Evolutionary conservation across 768 basidiomycete genomes (phyloP).

Genomic region (Cyclocybe aegerita): DNA sequence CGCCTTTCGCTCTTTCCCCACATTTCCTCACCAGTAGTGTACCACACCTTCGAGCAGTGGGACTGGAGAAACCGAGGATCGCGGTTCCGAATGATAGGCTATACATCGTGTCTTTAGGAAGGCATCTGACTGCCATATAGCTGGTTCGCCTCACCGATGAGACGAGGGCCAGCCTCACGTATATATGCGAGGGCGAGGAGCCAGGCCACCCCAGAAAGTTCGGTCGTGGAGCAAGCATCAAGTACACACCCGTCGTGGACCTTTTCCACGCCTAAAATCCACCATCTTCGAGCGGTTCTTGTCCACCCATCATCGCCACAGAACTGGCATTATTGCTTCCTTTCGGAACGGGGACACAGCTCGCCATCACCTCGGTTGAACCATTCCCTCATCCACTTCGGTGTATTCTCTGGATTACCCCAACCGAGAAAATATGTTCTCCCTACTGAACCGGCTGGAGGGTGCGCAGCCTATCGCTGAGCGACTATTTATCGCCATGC

Average conservation of each 20-base stretch:
- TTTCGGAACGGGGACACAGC: conserved; percentile 13
- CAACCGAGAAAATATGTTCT: conserved; percentile 25
- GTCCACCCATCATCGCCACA: neutral
- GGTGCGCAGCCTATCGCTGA: conserved; percentile 15
- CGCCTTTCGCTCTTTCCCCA: too few species aligned
- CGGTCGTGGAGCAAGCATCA: neutral
- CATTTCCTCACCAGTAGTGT: too few species aligned
- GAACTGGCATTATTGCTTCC: neutral
- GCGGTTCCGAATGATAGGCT: too few species aligned
- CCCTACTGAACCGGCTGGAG: conserved; percentile 25
- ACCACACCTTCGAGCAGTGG: too few species aligned
- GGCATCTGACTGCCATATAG: too few species aligned
- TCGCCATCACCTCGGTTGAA: conserved; percentile 39
- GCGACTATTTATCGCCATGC: conserved; percentile 22
- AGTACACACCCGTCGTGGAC: neutral
- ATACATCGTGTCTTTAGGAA: too few species aligned
- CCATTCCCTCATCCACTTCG: conserved; percentile 27
- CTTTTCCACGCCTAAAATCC: neutral
- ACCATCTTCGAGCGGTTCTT: neutral
- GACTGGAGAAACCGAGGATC: too few species aligned
- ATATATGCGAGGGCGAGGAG: too few species aligned
- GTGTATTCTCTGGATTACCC: conserved; percentile 38
- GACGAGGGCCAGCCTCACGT: too few species aligned
- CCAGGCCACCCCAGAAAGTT: too few species aligned
- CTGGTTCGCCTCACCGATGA: too few species aligned